phyloP scores from a whole-genome alignment of 495 filamentous ascomycete species.

The Aspergillus bertholletiae region DNA sequence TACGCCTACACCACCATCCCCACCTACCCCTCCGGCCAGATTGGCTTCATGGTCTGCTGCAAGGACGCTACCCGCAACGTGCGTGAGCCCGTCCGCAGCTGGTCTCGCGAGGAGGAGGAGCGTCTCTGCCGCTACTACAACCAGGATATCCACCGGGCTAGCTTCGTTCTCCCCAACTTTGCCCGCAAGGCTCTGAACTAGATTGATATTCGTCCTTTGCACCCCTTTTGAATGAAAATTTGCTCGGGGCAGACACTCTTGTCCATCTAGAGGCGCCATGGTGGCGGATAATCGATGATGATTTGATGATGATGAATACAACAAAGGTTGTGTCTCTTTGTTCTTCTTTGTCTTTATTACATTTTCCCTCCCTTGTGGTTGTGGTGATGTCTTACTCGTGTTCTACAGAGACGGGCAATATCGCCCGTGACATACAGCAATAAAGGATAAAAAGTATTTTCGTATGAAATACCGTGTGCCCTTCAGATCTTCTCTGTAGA shows the following conservation, averaged over 20 bases:
- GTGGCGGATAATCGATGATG: conserved; percentile 18
- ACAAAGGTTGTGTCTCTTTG: background rate
- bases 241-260: background rate
- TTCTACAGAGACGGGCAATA: background rate
- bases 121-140: conserved; percentile 95
- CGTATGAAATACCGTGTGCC: too few relatives aligned
- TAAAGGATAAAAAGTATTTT: background rate
- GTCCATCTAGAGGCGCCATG: conserved; percentile 5
- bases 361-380: background rate
- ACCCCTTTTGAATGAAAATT: background rate
- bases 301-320: conserved; percentile 21
- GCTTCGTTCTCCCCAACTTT: conserved; percentile 90
- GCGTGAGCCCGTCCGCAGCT: conserved; percentile 73
- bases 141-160: conserved; percentile 87
- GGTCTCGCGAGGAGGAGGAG: conserved; percentile 83
- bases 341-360: background rate
- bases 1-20: conserved; percentile 99
- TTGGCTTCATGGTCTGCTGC: conserved; percentile 99
- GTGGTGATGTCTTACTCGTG: background rate
- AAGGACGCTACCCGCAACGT: conserved; percentile 86
- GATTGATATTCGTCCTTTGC: conserved; percentile 15
- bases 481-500: too few relatives aligned
- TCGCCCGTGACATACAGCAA: background rate
- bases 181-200: conserved; percentile 69
- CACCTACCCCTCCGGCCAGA: conserved; percentile 98